phyloP scores from a whole-genome alignment of 2,329 filamentous ascomycete species.

The Colletotrichum gloeosporioides region DNA sequence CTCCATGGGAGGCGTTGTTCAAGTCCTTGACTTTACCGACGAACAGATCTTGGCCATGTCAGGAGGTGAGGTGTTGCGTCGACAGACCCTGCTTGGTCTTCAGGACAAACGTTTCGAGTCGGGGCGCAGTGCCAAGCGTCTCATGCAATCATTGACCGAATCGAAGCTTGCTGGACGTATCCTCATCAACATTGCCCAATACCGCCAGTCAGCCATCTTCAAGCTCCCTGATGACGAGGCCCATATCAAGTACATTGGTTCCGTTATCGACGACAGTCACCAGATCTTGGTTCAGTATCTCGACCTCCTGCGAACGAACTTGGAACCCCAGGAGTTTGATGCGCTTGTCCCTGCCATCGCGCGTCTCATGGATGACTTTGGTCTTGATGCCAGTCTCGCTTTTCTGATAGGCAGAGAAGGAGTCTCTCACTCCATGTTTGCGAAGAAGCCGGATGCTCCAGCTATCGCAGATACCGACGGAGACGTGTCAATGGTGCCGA shows the following conservation, averaged over 20 bases:
- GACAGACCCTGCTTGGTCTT: slow-evolving; percentile 79
- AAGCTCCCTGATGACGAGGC: slow-evolving; percentile 72
- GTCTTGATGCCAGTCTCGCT: slow-evolving; percentile 79
- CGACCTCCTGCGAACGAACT: slow-evolving; percentile 83
- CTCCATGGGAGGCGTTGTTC: slow-evolving; percentile 92
- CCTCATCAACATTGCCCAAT: slow-evolving; percentile 89
- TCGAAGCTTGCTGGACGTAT: slow-evolving; percentile 81
- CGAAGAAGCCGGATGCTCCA: slow-evolving; percentile 26
- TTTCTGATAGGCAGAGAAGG: slow-evolving; percentile 84
- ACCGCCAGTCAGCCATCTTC: slow-evolving; percentile 86
- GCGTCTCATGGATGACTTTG: slow-evolving; percentile 77
- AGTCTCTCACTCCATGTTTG: slow-evolving; percentile 68
- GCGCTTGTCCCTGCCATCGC: slow-evolving; percentile 76
- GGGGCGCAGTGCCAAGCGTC: slow-evolving; percentile 74
- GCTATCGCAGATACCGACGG: slow-evolving; percentile 55
- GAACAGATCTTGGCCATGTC: slow-evolving; percentile 87
- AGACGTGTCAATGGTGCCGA: slow-evolving; percentile 56
- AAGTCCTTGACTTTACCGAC: slow-evolving; percentile 87
- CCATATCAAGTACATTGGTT: slow-evolving; percentile 87
- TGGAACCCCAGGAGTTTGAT: slow-evolving; percentile 80
- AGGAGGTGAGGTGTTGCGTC: slow-evolving; percentile 79
- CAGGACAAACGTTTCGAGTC: slow-evolving; percentile 83
- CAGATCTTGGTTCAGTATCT: slow-evolving; percentile 86
- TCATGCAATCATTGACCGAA: slow-evolving; percentile 80
- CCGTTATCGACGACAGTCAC: slow-evolving; percentile 89